A percentile compares a stretch with the other conserved stretches of the same genome.
These are phyloP conservation scores for Paramecium primaurelia DNA, from an alignment of 73 alveolate species.

Conservation along the genomic window DNA sequence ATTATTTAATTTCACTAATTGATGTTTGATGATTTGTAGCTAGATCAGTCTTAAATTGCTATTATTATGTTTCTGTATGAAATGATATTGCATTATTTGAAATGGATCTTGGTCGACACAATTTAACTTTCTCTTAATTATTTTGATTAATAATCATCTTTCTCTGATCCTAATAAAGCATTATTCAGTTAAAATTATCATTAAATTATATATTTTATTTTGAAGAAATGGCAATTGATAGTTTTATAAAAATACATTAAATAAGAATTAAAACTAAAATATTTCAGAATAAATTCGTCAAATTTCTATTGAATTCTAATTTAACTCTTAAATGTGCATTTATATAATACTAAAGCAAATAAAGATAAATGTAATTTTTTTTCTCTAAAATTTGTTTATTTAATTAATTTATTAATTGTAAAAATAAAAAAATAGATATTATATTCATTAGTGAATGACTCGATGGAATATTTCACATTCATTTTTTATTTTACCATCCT, in stretches of 20 bases:
- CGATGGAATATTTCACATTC: background rate
- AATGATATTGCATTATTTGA: background rate
- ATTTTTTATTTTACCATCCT: background rate
- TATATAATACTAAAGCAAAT: too few relatives aligned
- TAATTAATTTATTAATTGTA: background rate
- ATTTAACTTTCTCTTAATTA: background rate
- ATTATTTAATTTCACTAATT: background rate
- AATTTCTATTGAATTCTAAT: too few relatives aligned
- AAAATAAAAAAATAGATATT: background rate
- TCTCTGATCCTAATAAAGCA: background rate
- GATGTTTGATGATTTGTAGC: background rate
- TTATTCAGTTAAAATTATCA: background rate
- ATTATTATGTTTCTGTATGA: background rate
- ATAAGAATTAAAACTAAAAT: background rate
- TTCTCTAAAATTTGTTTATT: too few relatives aligned
- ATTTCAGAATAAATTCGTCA: too few relatives aligned
- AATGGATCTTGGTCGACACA: background rate
- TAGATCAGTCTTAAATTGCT: background rate
- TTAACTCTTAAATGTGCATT: too few relatives aligned
- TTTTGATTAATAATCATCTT: background rate
- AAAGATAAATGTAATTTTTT: too few relatives aligned
- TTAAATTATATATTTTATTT: background rate
- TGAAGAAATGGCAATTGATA: background rate
- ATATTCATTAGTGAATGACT: background rate
- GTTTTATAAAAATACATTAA: too few relatives aligned